Percentiles rank a stretch among this genome's conserved stretches.
These are phyloP conservation scores for Mucor ambiguus DNA, from an alignment of 371 early-diverging fungal genomes.

Conservation along the genomic window DNA sequence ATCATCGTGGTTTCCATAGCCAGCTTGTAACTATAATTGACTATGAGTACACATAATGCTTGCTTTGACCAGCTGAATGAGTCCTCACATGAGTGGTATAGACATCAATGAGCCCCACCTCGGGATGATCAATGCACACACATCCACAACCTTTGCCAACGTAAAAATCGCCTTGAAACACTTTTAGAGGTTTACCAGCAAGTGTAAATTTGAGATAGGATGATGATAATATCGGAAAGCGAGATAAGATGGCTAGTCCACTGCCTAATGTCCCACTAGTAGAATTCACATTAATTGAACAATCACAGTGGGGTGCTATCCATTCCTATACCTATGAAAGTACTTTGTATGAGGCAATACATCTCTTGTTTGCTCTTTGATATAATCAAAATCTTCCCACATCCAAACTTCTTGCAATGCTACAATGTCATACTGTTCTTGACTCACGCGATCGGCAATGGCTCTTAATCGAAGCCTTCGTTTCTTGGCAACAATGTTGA, in stretches of 20 bases:
- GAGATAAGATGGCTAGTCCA: slow-evolving; percentile 58
- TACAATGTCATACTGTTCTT: slow-evolving; percentile 54
- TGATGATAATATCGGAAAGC: slow-evolving; percentile 51
- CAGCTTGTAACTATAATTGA: slow-evolving; percentile 55
- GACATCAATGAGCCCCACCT: slow-evolving; percentile 58
- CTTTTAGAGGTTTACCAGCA: slow-evolving; percentile 57
- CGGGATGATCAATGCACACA: slow-evolving; percentile 56
- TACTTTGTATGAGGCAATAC: slow-evolving; percentile 50
- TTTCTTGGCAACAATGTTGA: slow-evolving; percentile 53
- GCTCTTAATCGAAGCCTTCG: slow-evolving; percentile 51
- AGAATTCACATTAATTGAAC: neutral
- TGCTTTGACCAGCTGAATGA: neutral
- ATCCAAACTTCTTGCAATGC: slow-evolving; percentile 70
- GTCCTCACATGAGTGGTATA: slow-evolving; percentile 65
- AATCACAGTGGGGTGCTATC: neutral
- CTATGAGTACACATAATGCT: neutral
- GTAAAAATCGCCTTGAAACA: slow-evolving; percentile 68
- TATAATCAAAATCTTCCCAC: slow-evolving; percentile 49
- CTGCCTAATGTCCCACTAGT: slow-evolving; percentile 64
- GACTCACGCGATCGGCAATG: slow-evolving; percentile 54
- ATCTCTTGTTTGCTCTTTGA: slow-evolving; percentile 32
- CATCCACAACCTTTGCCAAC: slow-evolving; percentile 64
- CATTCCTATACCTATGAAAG: slow-evolving; percentile 46
- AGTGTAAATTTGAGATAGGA: slow-evolving; percentile 52
- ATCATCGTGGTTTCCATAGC: slow-evolving; percentile 49